phyloP scores from a whole-genome alignment of 257 asterid genomes.

The Nicotiana obtusifolia region DNA sequence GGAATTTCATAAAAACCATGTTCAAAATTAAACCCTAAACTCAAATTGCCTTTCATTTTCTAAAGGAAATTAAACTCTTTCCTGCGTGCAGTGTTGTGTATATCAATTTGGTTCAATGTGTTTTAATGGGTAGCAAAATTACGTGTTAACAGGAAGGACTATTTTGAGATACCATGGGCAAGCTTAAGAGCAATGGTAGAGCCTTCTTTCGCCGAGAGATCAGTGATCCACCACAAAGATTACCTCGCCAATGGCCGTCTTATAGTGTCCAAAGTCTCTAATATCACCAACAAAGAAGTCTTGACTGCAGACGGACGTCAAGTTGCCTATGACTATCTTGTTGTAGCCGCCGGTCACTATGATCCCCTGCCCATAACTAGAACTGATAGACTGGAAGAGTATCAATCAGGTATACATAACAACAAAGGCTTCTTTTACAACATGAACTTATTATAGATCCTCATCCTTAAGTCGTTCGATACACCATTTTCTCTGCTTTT shows the following conservation, averaged over 20 bases:
- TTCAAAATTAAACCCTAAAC: too few relatives aligned
- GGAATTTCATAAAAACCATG: too few relatives aligned
- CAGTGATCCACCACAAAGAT: slow-evolving; percentile 69
- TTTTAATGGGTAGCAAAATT: background rate
- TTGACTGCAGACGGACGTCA: slow-evolving; percentile 57
- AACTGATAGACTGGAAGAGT: slow-evolving; percentile 45
- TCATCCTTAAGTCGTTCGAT: background rate
- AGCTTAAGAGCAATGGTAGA: slow-evolving; percentile 75
- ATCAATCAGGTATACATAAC: slow-evolving; percentile 35
- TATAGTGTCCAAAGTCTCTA: slow-evolving; percentile 51
- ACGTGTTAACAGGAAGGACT: slow-evolving; percentile 58
- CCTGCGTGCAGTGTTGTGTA: background rate
- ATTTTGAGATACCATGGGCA: slow-evolving; percentile 87
- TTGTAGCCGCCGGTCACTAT: slow-evolving; percentile 78
- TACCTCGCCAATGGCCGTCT: slow-evolving; percentile 73
- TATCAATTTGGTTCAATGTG: background rate
- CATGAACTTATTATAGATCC: background rate
- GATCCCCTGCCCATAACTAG: slow-evolving; percentile 45
- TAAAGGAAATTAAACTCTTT: background rate
- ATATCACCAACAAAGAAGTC: slow-evolving; percentile 50
- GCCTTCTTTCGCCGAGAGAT: slow-evolving; percentile 68
- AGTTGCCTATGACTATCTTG: slow-evolving; percentile 62
- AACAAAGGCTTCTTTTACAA: background rate
- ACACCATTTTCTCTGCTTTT: background rate
- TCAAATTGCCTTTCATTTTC: background rate